Evolutionary conservation across 2,329 filamentous ascomycete genomes (phyloP), one percentile per base, ranked within the genome.

Genomic region (Blumeria graminis): DNA sequence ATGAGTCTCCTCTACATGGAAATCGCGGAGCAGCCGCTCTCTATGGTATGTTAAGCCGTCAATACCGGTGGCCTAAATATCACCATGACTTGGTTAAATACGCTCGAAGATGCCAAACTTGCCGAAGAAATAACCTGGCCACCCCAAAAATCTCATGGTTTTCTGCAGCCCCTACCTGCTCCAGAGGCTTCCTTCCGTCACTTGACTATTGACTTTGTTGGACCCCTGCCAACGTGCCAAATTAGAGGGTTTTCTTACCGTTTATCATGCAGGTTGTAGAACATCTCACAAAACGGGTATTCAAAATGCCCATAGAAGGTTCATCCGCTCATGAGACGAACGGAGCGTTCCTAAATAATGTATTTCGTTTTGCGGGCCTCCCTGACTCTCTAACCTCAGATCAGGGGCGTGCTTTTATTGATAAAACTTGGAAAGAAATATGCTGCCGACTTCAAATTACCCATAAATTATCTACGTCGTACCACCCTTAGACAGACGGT

Each of bases 331-430:
- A 18, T 7, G 22, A 50, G 33, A 50, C 9, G 11, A 11, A 4
- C 1, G 36, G n/a, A 43, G 61, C 55, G 60, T 22, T 60, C 58
- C 45, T 63, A 61, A 54, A 60, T 61, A 55, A 64, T 53, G 18
- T 60, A 61, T 46, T 63, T 62, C 5, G 62, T 58, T 50, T 50
- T 14, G 45, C 45, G 14, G 45, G 18, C 18, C 6, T 50, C 22
- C 22, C 45, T 6, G 45, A 50, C 18, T 50, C 22, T 14, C 13
- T 22, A 22, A 22, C 33, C 6, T 50, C 22, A 16, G 18, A 50
- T 32, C 45, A 50, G 45, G 22, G 45, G 33, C n/a, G 45, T 7
- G 48, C 48, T 14, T 35, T 52, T 35, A 52, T 52, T 10, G 48
- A 52, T 16, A n/a, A n/a, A n/a, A n/a, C n/a, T n/a, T n/a, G n/a